phyloP scores from a whole-genome alignment of 2,329 filamentous ascomycete species.

The Tympanopsis confertula region DNA sequence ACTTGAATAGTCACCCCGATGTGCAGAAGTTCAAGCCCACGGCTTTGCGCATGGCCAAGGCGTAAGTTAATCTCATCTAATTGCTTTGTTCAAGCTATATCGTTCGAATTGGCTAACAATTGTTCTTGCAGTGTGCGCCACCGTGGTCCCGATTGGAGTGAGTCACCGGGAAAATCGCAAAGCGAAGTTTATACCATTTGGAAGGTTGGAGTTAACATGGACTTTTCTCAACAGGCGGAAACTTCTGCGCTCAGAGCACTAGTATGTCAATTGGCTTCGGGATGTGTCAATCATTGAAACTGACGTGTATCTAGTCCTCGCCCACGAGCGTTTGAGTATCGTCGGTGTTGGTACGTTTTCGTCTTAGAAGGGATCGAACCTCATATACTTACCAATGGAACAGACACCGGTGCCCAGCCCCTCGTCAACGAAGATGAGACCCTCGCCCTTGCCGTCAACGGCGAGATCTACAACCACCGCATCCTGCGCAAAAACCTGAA shows the following conservation, averaged over 20 bases:
- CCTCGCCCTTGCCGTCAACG: slow-evolving; percentile 91
- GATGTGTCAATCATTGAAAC: background rate
- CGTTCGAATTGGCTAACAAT: slow-evolving; percentile 10
- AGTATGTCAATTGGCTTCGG: slow-evolving; percentile 46
- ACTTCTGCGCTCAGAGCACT: slow-evolving; percentile 75
- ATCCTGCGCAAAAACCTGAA: slow-evolving; percentile 80
- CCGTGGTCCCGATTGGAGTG: slow-evolving; percentile 96
- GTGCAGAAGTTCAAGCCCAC: slow-evolving; percentile 93
- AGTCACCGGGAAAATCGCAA: slow-evolving; percentile 28
- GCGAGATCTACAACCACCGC: slow-evolving; percentile 99
- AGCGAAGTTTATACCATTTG: slow-evolving; percentile 3
- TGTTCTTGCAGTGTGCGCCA: slow-evolving; percentile 64
- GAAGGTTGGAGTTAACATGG: slow-evolving; percentile 3
- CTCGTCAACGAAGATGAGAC: slow-evolving; percentile 81
- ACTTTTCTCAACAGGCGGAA: slow-evolving; percentile 54
- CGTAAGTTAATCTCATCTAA: slow-evolving; percentile 47
- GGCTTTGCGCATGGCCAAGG: slow-evolving; percentile 84
- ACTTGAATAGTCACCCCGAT: slow-evolving; percentile 66
- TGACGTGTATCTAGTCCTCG: slow-evolving; percentile 53
- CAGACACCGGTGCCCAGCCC: slow-evolving; percentile 91
- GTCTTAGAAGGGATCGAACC: slow-evolving; percentile 4
- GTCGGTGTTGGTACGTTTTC: slow-evolving; percentile 74
- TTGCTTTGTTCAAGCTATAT: slow-evolving; percentile 6
- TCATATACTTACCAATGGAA: slow-evolving; percentile 10
- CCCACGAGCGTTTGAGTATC: slow-evolving; percentile 94